Percentiles rank a stretch among this genome's conserved stretches.
Conservation (phyloP, 2,329 filamentous ascomycete species). For the Pseudogymnoascus sp. region DNA sequence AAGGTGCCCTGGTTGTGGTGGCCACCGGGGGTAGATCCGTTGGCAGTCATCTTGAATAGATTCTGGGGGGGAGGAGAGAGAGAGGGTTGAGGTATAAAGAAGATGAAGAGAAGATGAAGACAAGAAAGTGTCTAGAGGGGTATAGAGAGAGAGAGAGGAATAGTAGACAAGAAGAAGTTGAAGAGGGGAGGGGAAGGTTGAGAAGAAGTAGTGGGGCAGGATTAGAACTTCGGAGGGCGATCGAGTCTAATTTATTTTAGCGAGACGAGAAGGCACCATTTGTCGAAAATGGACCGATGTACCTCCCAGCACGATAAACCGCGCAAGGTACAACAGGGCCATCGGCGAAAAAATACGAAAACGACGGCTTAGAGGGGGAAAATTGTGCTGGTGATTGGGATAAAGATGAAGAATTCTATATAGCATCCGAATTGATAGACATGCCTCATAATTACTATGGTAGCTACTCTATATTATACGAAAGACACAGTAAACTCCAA, state of each 20-base stretch:
- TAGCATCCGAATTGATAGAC: neutral
- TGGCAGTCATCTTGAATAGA: slow-evolving; percentile 48
- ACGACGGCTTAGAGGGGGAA: neutral
- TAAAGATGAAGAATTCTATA: neutral
- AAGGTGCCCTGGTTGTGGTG: slow-evolving; percentile 63
- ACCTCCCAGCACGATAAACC: neutral
- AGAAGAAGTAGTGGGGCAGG: slow-evolving; percentile 6
- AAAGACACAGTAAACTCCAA: neutral
- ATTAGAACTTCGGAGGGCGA: neutral
- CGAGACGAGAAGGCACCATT: slow-evolving; percentile 9
- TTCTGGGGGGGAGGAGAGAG: slow-evolving; percentile 13
- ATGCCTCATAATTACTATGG: neutral
- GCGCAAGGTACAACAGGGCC: neutral
- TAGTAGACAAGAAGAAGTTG: slow-evolving; percentile 12
- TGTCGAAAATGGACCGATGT: neutral
- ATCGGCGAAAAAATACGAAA: neutral
- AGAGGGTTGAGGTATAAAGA: neutral
- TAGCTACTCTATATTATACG: neutral
- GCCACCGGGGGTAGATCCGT: slow-evolving; percentile 27
- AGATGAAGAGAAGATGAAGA: slow-evolving; percentile 13
- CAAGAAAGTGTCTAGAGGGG: slow-evolving; percentile 13
- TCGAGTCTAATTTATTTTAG: slow-evolving; percentile 9
- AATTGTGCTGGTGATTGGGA: neutral
- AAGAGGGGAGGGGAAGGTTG: slow-evolving; percentile 12
- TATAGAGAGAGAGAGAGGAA: neutral